Evolutionary conservation across 1,139 yeast genomes (phyloP).

Genomic region (Petasospora rhodanensis): DNA sequence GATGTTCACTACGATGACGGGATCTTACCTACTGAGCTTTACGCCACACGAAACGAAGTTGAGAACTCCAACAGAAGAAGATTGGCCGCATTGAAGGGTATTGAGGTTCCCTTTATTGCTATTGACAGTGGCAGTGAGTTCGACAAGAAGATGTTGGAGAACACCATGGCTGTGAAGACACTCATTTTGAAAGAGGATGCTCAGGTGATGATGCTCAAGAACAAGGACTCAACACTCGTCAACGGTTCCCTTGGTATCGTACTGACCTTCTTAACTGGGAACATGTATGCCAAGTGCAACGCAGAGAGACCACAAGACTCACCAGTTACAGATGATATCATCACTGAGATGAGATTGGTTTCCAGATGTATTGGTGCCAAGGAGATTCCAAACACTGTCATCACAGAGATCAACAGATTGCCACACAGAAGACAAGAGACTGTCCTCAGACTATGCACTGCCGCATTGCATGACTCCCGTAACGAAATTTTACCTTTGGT

Average conservation of each 20-base stretch:
- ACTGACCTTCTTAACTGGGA: slow-evolving; percentile 30
- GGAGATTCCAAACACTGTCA: slow-evolving; percentile 23
- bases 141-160: slow-evolving; percentile 37
- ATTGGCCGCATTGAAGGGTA: slow-evolving; percentile 42
- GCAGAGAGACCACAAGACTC: slow-evolving; percentile 21
- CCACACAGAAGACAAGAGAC: slow-evolving; percentile 15
- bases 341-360: slow-evolving; percentile 30
- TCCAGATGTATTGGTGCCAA: slow-evolving; percentile 27
- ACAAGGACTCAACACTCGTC: slow-evolving; percentile 78
- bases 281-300: slow-evolving; percentile 22
- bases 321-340: slow-evolving; percentile 14
- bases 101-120: slow-evolving; percentile 38
- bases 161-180: slow-evolving; percentile 64
- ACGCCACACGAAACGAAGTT: slow-evolving; percentile 72
- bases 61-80: slow-evolving; percentile 59
- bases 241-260: slow-evolving; percentile 91
- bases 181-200: slow-evolving; percentile 73
- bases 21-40: slow-evolving; percentile 75
- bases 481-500: slow-evolving; percentile 44
- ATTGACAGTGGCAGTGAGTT: slow-evolving; percentile 35
- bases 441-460: slow-evolving; percentile 23
- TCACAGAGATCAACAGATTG: slow-evolving; percentile 22
- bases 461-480: slow-evolving; percentile 10
- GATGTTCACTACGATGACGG: slow-evolving; percentile 63
- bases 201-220: slow-evolving; percentile 94